Conservation (phyloP, 1,284 basidiomycete species). For the Ustilago bromivora region DNA sequence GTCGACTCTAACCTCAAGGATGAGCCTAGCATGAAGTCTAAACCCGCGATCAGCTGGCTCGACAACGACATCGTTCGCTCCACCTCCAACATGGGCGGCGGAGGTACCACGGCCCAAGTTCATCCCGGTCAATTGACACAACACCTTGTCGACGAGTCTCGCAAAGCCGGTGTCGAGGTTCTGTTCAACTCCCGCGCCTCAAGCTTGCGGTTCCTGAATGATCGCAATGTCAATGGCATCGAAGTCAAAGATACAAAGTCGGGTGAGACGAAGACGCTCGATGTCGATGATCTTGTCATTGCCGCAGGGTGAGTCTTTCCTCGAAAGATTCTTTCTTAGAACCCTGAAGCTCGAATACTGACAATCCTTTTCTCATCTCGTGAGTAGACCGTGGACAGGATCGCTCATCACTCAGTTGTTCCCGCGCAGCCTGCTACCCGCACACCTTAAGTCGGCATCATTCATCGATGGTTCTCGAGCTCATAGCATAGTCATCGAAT, state of each 20-base stretch:
- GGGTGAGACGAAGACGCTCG: conserved; percentile 17
- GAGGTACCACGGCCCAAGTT: conserved; percentile 79
- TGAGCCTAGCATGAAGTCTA: conserved; percentile 17
- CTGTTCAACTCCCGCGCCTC: conserved; percentile 68
- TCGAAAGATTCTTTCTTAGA: too few relatives aligned
- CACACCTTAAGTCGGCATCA: conserved; percentile 66
- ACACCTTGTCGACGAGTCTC: conserved; percentile 77
- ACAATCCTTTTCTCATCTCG: background rate
- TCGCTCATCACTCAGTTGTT: conserved; percentile 73
- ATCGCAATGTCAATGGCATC: conserved; percentile 40
- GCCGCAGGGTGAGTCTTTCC: conserved; percentile 35
- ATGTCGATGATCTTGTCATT: conserved; percentile 38
- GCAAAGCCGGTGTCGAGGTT: conserved; percentile 71
- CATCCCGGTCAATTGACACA: conserved; percentile 84
- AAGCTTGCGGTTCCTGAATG: conserved; percentile 36
- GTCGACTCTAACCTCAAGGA: conserved; percentile 53
- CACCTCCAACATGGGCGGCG: conserved; percentile 69
- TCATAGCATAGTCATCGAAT: conserved; percentile 72
- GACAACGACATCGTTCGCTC: conserved; percentile 63
- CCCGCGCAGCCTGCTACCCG: conserved; percentile 65
- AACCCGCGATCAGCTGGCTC: conserved; percentile 66
- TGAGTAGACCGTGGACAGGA: conserved; percentile 83
- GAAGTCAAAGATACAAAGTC: conserved; percentile 25
- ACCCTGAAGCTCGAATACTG: background rate
- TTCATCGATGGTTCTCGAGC: conserved; percentile 72